Evolutionary conservation across 805 yeast species (phyloP), one percentile per base, ranked within the genome.

Genomic region (Saturnispora besseyi): DNA sequence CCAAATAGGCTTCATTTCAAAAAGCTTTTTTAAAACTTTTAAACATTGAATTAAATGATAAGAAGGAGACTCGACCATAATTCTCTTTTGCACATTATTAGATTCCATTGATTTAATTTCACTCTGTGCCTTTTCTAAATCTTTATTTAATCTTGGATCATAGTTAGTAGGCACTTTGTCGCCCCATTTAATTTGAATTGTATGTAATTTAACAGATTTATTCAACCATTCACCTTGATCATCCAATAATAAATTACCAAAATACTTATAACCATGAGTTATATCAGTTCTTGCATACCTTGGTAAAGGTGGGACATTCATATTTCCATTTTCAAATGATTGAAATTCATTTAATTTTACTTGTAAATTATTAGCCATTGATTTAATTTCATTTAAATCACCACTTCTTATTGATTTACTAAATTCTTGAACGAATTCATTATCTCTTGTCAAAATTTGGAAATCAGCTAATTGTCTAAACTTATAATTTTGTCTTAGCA

Each of bases 381-480:
- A 51, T 48, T 67, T 68, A 51, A 79, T 75, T 30, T 68, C 61
- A 2, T 60, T 60, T 24, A 73, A 63, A 54, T 76, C 64, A 7
- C 79, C 76, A 0, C 62, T 52, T 37, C 68, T 68, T 3, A 81
- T 57, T 2, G 81, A 69, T 1, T 57, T 50, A 33, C 67, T 58
- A 44, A 76, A 64, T 22, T 60, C 69, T 7, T 64, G 54, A 1
- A 76, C 72, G 53, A 81, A 76, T 2, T 69, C 62, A 12, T 84
- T 82, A 56, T 77, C 74, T 45, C 74, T 75, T 11, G 88, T 77
- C 31, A 77, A 69, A 55, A 78, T 76, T 63, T 93, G 98, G 63
- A 88, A 91, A 65, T 90, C 98, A 0, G 91, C 82, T 74, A 89
- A 78, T 55, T 86, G 87, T 57, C 96, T 76, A 63, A 91, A 91